phyloP scores from a whole-genome alignment of 148 eudicot species.

The Amaranthus hypochondriacus region DNA sequence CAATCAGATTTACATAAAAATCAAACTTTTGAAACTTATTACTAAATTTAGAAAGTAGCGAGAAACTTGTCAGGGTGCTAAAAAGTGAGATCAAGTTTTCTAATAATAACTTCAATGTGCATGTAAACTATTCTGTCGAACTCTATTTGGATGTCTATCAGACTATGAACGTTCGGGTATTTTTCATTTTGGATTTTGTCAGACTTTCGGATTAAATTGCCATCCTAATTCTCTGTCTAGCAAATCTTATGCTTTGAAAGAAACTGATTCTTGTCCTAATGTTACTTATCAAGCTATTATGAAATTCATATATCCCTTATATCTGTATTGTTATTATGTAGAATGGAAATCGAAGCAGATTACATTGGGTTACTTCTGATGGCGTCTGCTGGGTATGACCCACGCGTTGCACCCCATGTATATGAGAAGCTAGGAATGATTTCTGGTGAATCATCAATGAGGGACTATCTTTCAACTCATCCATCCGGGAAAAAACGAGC shows the following conservation, averaged over 20 bases:
- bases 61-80: too few species aligned
- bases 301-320: not conserved
- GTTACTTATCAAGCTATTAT: not conserved
- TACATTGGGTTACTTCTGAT: slow-evolving; percentile 73
- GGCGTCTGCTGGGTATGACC: slow-evolving; percentile 91
- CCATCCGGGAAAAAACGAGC: slow-evolving; percentile 89
- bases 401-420: slow-evolving; percentile 72
- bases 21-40: too few species aligned
- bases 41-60: too few species aligned
- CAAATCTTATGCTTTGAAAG: not conserved
- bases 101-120: too few species aligned
- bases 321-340: slow-evolving; percentile 13
- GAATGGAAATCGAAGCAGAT: slow-evolving; percentile 99
- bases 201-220: too few species aligned
- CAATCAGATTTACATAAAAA: too few species aligned
- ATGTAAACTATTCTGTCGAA: too few species aligned
- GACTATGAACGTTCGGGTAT: too few species aligned
- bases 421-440: slow-evolving; percentile 74
- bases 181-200: too few species aligned
- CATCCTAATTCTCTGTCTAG: too few species aligned
- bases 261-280: not conserved
- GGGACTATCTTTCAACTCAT: slow-evolving; percentile 79
- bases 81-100: too few species aligned
- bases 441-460: slow-evolving; percentile 46
- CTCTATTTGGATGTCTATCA: too few species aligned